Evolutionary conservation across 177 flowering plant genomes (phyloP), one percentile per base, ranked within the genome.

Genomic region (Vitis hybrid): DNA sequence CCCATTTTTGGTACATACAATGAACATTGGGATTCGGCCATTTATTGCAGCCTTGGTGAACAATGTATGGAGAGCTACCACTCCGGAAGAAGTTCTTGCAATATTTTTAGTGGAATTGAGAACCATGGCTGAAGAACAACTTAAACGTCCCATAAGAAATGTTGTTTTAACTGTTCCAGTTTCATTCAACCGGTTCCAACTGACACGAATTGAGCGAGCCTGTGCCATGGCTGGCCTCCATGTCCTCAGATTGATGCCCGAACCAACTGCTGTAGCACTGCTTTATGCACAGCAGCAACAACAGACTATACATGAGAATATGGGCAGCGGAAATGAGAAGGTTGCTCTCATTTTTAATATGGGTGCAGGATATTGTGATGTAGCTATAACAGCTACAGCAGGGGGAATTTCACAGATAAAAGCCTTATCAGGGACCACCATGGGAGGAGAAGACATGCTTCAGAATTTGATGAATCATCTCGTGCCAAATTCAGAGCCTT

Each of bases 171-270:
- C 95, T 0, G 53, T 89, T 68, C 98, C 98, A 11, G 98, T 85
- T 18, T 84, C 97, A 46, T 94, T 94, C 70, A 92, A 87, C 71
- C 83, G 95, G 57, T 94, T 94, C 74, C 98, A 94, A 61, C 79
- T 87, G 56, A 86, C 91, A 0, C 83, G 97, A 58, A 78, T 94
- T 18, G 97, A 91, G 74, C 80, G 98, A 51, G 95, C 95, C 5
- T 94, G 98, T 81, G 97, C 98, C 14, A 91, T 90, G 94, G 97
- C 97, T 17, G 94, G 97, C 9, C 85, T 94, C 57, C 92, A 84
- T 69, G 94, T 88, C 30, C 87, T 92, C 12, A 83, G 97, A 75
- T 71, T 92, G 75, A 91, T 94, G 93, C 97, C 97, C 11, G 98
- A 94, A 74, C 97, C 98, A 58, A 91, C 97, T 7, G 91, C 98